These are phyloP conservation scores for Hymenochaete sp. DNA, from an alignment of 1,284 basidiomycete genomes.

Conservation along the genomic window DNA sequence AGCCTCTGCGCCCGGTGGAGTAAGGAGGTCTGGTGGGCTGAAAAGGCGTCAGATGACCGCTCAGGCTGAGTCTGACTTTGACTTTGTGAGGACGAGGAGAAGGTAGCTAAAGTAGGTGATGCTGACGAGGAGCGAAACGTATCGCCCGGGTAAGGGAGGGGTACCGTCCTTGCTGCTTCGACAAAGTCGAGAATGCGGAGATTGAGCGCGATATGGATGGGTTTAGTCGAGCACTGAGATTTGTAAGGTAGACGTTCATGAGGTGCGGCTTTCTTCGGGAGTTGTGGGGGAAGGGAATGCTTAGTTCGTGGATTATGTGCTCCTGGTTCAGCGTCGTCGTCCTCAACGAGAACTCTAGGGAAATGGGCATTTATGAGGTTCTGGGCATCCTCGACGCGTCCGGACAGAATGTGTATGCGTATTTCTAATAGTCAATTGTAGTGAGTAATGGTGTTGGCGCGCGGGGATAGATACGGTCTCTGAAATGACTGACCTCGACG, in stretches of 20 bases:
- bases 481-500: too few species aligned
- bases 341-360: conserved; percentile 50
- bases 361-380: conserved; percentile 58
- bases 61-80: conserved; percentile 2
- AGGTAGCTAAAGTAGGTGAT: conserved; percentile 10
- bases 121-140: conserved; percentile 15
- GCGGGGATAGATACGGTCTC: background rate
- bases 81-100: conserved; percentile 16
- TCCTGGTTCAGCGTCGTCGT: conserved; percentile 8
- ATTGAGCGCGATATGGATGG: conserved; percentile 69
- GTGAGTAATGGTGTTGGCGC: conserved; percentile 2
- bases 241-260: conserved; percentile 35
- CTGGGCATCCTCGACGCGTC: conserved; percentile 61
- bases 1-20: conserved; percentile 55
- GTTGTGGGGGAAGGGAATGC: background rate
- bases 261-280: conserved; percentile 11
- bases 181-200: conserved; percentile 78
- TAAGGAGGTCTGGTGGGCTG: conserved; percentile 33
- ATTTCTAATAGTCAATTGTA: conserved; percentile 43
- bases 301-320: too few species aligned
- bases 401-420: conserved; percentile 53
- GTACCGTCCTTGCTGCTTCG: conserved; percentile 67
- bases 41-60: conserved; percentile 9
- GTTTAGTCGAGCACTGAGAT: conserved; percentile 54
- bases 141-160: conserved; percentile 38